A percentile compares a stretch with the other conserved stretches of the same genome.
These are phyloP conservation scores for Cercospora citrullina DNA, from an alignment of 2,329 filamentous ascomycete species.

Conservation along the genomic window DNA sequence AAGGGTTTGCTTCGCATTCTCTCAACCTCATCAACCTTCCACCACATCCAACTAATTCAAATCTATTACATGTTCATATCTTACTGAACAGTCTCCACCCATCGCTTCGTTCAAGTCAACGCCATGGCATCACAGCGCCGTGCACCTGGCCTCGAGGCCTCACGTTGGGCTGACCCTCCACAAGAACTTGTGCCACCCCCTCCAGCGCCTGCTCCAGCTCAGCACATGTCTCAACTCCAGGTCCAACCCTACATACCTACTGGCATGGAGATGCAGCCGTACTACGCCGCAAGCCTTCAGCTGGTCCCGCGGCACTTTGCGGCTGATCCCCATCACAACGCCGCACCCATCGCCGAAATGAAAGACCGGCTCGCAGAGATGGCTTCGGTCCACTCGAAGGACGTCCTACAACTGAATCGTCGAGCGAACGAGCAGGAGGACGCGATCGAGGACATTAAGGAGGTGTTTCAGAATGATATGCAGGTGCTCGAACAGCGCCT, in stretches of 20 bases:
- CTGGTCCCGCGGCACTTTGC: background rate
- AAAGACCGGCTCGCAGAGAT: background rate
- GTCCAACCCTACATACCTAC: background rate
- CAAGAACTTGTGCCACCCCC: background rate
- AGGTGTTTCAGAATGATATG: slow-evolving; percentile 17
- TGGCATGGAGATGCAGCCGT: background rate
- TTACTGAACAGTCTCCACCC: background rate
- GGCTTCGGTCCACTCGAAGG: background rate
- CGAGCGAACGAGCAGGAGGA: slow-evolving; percentile 6
- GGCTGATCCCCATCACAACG: background rate
- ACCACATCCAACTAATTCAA: background rate
- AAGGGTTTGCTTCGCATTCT: background rate
- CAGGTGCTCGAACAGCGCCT: slow-evolving; percentile 15
- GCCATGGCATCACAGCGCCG: background rate
- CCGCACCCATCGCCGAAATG: background rate
- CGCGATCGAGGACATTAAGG: slow-evolving; percentile 16
- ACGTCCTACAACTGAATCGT: slow-evolving; percentile 16
- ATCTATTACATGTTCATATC: background rate
- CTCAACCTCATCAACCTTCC: background rate
- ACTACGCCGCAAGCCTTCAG: background rate
- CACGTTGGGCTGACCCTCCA: background rate
- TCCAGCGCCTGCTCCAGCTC: background rate
- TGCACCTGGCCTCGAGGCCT: background rate
- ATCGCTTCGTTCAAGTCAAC: background rate
- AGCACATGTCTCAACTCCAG: background rate